These are phyloP conservation scores for Exophiala calicioides DNA, from an alignment of 2,329 filamentous ascomycete species.

Conservation along the genomic window DNA sequence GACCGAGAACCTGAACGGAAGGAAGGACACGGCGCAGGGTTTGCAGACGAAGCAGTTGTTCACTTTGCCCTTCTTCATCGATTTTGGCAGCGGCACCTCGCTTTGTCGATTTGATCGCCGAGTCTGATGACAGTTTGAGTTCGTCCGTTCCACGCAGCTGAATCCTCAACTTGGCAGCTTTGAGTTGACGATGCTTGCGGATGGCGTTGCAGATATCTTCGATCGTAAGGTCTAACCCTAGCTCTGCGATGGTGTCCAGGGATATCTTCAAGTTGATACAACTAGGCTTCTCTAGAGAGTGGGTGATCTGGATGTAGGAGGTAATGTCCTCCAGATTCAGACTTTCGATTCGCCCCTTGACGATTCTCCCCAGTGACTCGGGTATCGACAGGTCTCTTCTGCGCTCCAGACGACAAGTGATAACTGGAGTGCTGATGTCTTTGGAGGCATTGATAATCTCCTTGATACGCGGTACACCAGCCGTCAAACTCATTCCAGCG, in stretches of 20 bases:
- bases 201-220: constrained; percentile 76
- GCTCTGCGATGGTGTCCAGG: constrained; percentile 71
- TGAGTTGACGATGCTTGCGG: constrained; percentile 75
- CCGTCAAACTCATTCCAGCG: constrained; percentile 98
- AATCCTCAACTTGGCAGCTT: constrained; percentile 64
- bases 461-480: constrained; percentile 99
- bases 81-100: constrained; percentile 48
- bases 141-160: constrained; percentile 51
- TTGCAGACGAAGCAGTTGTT: constrained; percentile 77
- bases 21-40: constrained; percentile 81
- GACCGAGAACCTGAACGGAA: constrained; percentile 82
- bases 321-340: constrained; percentile 83
- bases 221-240: constrained; percentile 77
- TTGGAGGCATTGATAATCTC: constrained; percentile 99
- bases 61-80: constrained; percentile 54
- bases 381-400: constrained; percentile 30
- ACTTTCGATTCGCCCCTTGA: constrained; percentile 93
- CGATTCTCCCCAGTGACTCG: constrained; percentile 66
- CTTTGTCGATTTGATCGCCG: constrained; percentile 45
- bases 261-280: constrained; percentile 81
- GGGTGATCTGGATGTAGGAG: constrained; percentile 81
- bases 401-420: constrained; percentile 69
- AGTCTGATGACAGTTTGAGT: constrained; percentile 72
- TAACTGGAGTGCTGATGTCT: constrained; percentile 89
- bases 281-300: constrained; percentile 57